Evolutionary conservation across 208 protist species (phyloP).

Genomic region (Naegleria lovaniensis): DNA sequence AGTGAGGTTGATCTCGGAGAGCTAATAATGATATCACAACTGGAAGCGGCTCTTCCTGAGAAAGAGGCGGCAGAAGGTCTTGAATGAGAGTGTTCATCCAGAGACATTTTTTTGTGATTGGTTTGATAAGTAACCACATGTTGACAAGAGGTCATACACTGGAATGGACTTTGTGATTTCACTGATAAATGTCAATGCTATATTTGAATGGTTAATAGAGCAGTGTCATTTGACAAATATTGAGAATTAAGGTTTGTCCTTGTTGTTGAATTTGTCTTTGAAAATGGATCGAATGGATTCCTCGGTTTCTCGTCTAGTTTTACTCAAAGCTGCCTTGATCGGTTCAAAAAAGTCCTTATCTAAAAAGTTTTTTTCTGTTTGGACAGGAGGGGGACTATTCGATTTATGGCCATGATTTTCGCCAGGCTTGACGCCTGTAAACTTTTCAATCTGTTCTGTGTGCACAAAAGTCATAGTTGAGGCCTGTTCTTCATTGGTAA

Average conservation of each 20-base stretch:
- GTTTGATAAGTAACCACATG: too few species aligned
- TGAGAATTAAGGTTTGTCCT: not conserved
- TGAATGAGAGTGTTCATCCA: too few species aligned
- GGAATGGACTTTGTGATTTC: too few species aligned
- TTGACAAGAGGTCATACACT: too few species aligned
- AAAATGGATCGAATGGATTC: not conserved
- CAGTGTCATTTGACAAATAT: too few species aligned
- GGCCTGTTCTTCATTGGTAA: not conserved
- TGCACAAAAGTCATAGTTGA: not conserved
- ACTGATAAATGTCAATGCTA: too few species aligned
- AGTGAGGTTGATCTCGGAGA: too few species aligned
- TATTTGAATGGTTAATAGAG: too few species aligned
- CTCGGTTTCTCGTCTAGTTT: not conserved
- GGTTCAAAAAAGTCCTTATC: not conserved
- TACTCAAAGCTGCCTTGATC: not conserved
- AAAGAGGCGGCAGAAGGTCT: too few species aligned
- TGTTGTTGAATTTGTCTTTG: not conserved
- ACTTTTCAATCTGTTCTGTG: not conserved
- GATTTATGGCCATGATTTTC: not conserved
- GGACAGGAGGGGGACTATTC: not conserved
- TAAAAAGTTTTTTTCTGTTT: not conserved
- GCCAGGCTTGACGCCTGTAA: not conserved
- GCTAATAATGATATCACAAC: too few species aligned
- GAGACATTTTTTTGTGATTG: too few species aligned
- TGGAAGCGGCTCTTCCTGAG: too few species aligned